Conservation (phyloP, 2,329 filamentous ascomycete genomes). For the Neofusicoccum kwambonambiense region DNA sequence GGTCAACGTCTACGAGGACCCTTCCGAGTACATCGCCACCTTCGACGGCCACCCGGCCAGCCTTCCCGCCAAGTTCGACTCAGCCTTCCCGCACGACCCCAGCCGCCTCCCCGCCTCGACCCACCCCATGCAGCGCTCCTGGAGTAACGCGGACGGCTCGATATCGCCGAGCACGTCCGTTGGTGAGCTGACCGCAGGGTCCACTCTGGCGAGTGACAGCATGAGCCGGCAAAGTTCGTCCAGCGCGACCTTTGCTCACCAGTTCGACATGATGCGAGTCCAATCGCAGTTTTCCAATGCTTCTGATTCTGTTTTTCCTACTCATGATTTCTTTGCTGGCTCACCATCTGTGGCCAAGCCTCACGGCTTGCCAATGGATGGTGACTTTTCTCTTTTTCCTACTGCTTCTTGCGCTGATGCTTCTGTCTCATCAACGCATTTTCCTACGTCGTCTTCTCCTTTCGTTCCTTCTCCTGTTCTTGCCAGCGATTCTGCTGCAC, state of each 20-base stretch:
- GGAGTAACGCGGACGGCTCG: constrained; percentile 34
- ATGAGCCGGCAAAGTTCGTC: constrained; percentile 48
- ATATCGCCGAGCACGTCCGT: constrained; percentile 38
- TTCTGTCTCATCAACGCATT: constrained; percentile 17
- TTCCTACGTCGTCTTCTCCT: constrained; percentile 33
- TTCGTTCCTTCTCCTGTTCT: constrained; percentile 34
- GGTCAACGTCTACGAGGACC: constrained; percentile 35
- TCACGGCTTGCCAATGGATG: constrained; percentile 17
- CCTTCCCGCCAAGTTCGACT: constrained; percentile 16
- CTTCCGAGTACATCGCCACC: constrained; percentile 36
- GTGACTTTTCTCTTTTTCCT: constrained; percentile 18
- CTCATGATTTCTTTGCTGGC: constrained; percentile 25
- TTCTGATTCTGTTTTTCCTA: constrained; percentile 33
- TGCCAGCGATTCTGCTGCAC: constrained; percentile 22
- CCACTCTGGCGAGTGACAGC: constrained; percentile 36
- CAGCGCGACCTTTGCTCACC: constrained; percentile 41
- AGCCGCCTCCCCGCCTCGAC: constrained; percentile 23
- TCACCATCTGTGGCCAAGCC: constrained; percentile 23
- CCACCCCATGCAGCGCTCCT: constrained; percentile 23
- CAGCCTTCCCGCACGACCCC: constrained; percentile 20
- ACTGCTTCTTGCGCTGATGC: constrained; percentile 24
- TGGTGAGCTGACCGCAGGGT: constrained; percentile 36
- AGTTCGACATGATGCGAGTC: constrained; percentile 45
- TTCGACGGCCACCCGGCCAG: constrained; percentile 25
- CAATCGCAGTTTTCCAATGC: constrained; percentile 41